phyloP scores from a whole-genome alignment of 306 rosid species.

The Leucaena leucocephala region DNA sequence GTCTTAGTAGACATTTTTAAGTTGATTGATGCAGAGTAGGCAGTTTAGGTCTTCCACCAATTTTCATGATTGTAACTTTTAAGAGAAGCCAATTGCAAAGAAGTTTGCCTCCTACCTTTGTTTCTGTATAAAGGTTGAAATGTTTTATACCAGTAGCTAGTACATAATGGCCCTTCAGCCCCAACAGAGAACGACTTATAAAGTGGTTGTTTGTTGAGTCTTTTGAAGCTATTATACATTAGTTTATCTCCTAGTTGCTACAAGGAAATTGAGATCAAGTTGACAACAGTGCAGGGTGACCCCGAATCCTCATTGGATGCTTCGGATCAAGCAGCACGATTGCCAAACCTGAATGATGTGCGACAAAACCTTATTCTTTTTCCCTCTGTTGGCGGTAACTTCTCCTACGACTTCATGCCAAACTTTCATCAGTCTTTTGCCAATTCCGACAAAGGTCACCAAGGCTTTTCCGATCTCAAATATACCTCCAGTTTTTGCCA shows the following conservation, averaged over 20 bases:
- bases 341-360: neutral
- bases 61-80: neutral
- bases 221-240: neutral
- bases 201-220: slow-evolving; percentile 10
- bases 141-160: neutral
- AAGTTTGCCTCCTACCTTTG: slow-evolving; percentile 9
- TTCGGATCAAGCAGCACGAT: slow-evolving; percentile 20
- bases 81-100: neutral
- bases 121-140: neutral
- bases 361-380: neutral
- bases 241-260: neutral
- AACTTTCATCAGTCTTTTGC: neutral
- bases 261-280: neutral
- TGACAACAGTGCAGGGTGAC: neutral
- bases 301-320: neutral
- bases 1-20: neutral
- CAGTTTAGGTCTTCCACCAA: neutral
- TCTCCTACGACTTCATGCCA: neutral
- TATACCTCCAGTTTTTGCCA: neutral
- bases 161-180: neutral
- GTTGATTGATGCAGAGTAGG: neutral
- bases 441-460: neutral
- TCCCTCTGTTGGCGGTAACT: neutral
- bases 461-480: neutral
- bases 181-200: neutral